phyloP scores from a whole-genome alignment of 768 basidiomycete species.

The Tylopilus vinaceipallidus region DNA sequence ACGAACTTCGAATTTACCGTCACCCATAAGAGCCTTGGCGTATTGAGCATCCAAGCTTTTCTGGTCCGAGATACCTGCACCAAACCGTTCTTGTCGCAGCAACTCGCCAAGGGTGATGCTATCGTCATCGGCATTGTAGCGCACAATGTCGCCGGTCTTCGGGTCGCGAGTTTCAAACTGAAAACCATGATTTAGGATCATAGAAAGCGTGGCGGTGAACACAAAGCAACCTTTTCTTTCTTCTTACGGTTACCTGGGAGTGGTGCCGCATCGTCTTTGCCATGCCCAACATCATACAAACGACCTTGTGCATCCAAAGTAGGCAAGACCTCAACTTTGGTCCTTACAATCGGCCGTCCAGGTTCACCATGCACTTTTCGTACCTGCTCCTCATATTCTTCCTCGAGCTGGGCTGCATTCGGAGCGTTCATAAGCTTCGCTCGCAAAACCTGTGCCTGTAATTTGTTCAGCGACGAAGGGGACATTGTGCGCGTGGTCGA shows the following conservation, averaged over 20 bases:
- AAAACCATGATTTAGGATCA: background rate
- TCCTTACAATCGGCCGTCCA: constrained; percentile 41
- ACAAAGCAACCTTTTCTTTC: constrained; percentile 58
- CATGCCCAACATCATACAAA: constrained; percentile 88
- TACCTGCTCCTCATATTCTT: constrained; percentile 77
- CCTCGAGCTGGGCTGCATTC: constrained; percentile 74
- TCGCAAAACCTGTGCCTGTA: constrained; percentile 90
- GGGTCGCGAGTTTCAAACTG: constrained; percentile 87
- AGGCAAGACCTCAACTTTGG: constrained; percentile 80
- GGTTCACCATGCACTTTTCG: constrained; percentile 47
- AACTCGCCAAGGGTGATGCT: constrained; percentile 83
- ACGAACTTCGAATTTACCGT: constrained; percentile 81
- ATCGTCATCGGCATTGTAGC: constrained; percentile 92
- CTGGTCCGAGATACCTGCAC: constrained; percentile 86
- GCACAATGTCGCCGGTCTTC: constrained; percentile 85
- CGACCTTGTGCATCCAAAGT: constrained; percentile 82
- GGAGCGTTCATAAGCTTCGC: constrained; percentile 85
- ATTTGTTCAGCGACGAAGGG: constrained; percentile 79
- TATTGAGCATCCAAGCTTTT: constrained; percentile 90
- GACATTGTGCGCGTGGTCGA: constrained; percentile 52
- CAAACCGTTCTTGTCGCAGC: constrained; percentile 88
- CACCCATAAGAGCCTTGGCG: constrained; percentile 82
- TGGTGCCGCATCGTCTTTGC: constrained; percentile 52
- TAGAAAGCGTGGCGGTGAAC: background rate
- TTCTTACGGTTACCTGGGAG: constrained; percentile 75